Evolutionary conservation across 2,329 filamentous ascomycete genomes (phyloP).

Genomic region (Diaporthe citrichinensis): DNA sequence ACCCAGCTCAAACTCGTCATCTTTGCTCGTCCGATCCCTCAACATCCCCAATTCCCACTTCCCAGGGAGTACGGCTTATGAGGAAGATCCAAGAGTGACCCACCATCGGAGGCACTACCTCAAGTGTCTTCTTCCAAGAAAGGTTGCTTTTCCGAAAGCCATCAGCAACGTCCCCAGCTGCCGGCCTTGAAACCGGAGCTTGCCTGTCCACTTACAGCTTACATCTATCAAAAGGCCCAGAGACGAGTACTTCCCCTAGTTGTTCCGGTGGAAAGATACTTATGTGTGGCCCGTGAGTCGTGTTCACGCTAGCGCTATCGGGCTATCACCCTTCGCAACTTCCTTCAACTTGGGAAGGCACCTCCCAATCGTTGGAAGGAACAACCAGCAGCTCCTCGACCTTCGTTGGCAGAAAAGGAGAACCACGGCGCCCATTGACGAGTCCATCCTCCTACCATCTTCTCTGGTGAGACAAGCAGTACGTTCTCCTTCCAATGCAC

Average conservation of each 20-base stretch:
- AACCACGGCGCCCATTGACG: too few species aligned
- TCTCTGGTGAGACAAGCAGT: neutral
- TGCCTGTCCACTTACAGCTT: neutral
- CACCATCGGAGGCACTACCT: neutral
- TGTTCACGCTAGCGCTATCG: slow-evolving; percentile 6
- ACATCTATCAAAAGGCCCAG: neutral
- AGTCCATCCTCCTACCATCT: neutral
- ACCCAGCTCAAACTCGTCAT: neutral
- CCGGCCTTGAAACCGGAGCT: neutral
- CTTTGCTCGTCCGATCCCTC: neutral
- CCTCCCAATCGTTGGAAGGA: slow-evolving; percentile 6
- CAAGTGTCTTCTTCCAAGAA: neutral
- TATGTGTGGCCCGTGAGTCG: neutral
- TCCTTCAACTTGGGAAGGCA: slow-evolving; percentile 14
- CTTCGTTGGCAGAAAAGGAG: neutral
- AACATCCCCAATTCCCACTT: neutral
- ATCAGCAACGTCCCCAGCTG: neutral
- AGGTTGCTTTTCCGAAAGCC: neutral
- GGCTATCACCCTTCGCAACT: neutral
- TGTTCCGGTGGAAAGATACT: neutral
- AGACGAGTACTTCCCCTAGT: neutral
- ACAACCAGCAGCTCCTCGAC: neutral
- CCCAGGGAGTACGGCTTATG: neutral
- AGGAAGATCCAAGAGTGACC: neutral
- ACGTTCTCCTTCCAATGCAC: too few species aligned